Evolutionary conservation across 1,284 basidiomycete genomes (phyloP).

Genomic region (Vanrija pseudolonga): DNA sequence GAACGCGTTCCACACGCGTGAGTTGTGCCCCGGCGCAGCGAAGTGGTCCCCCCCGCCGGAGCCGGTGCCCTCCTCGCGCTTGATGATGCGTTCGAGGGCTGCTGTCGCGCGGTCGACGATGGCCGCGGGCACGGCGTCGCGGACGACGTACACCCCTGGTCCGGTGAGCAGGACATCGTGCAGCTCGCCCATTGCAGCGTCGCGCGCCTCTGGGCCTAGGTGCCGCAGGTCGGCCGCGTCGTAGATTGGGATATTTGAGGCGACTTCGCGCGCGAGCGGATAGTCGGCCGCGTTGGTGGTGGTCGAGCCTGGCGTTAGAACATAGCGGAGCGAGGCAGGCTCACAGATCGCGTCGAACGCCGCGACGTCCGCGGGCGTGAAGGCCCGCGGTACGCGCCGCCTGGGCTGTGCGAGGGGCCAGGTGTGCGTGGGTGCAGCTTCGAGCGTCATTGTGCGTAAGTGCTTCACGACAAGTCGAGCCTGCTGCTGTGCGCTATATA

Average conservation of each 20-base stretch:
- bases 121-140: background rate
- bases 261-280: background rate
- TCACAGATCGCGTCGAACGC: too few species aligned
- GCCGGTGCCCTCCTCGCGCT: background rate
- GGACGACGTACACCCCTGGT: constrained; percentile 13
- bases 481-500: too few species aligned
- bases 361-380: too few species aligned
- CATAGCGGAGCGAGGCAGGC: too few species aligned
- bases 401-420: too few species aligned
- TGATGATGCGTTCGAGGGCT: constrained; percentile 1
- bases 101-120: constrained; percentile 1
- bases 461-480: too few species aligned
- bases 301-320: constrained; percentile 1
- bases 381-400: too few species aligned
- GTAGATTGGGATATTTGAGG: constrained; percentile 6
- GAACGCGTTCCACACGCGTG: constrained; percentile 19
- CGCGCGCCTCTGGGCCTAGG: background rate
- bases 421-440: too few species aligned
- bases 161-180: constrained; percentile 11
- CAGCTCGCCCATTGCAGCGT: constrained; percentile 13
- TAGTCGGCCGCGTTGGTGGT: background rate
- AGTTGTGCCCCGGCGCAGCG: constrained; percentile 15
- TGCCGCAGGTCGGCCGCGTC: background rate
- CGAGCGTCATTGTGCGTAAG: too few species aligned
- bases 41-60: constrained; percentile 15